phyloP scores from a whole-genome alignment of 2,329 filamentous ascomycete species.

The Gnomoniopsis sp. region DNA sequence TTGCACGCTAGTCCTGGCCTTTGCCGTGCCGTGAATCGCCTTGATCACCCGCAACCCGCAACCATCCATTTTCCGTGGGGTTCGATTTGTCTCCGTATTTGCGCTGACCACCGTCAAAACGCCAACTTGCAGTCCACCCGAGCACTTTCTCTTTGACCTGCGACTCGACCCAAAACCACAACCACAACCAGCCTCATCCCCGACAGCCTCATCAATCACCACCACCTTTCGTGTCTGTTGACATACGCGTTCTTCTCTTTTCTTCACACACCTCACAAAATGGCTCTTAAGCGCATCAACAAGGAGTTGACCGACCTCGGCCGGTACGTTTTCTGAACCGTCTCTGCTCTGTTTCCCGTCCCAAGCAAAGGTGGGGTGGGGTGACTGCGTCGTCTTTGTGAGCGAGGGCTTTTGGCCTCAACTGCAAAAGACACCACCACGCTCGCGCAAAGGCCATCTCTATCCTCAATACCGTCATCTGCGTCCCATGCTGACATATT shows the following conservation, averaged over 20 bases:
- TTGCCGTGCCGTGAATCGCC: background rate
- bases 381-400: conserved; percentile 4
- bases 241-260: conserved; percentile 22
- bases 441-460: background rate
- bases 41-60: background rate
- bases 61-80: background rate
- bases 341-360: conserved; percentile 23
- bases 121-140: background rate
- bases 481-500: conserved; percentile 27
- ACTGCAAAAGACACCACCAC: background rate
- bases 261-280: conserved; percentile 38
- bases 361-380: conserved; percentile 21
- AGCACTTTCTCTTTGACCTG: background rate
- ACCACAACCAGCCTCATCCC: background rate
- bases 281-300: conserved; percentile 93
- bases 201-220: conserved; percentile 5
- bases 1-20: conserved; percentile 1
- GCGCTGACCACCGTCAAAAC: background rate
- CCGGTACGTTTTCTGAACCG: conserved; percentile 57
- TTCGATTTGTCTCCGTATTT: background rate
- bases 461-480: too few relatives aligned
- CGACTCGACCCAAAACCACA: background rate
- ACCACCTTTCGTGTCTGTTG: conserved; percentile 6
- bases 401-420: conserved; percentile 11
- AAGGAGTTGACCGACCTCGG: conserved; percentile 89